phyloP scores from a whole-genome alignment of 805 yeast genomes.

The Yarrowia bubula region DNA sequence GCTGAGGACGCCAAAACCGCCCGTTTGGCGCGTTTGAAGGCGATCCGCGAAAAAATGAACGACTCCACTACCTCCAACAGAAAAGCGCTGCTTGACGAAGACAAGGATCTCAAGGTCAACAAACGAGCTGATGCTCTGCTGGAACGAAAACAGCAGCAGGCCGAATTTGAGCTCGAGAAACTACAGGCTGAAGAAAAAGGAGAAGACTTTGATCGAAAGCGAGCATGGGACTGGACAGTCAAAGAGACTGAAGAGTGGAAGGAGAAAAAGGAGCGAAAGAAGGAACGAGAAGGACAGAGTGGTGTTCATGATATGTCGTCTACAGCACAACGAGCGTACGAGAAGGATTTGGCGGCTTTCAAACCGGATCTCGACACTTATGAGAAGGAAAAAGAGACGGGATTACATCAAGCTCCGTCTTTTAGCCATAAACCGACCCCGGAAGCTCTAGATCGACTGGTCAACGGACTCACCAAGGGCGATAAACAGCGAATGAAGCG shows the following conservation, averaged over 20 bases:
- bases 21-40: conserved; percentile 36
- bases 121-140: conserved; percentile 36
- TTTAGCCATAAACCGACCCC: conserved; percentile 43
- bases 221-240: conserved; percentile 56
- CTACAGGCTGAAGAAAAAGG: conserved; percentile 42
- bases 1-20: conserved; percentile 28
- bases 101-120: conserved; percentile 35
- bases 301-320: conserved; percentile 47
- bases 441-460: conserved; percentile 38
- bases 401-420: conserved; percentile 33
- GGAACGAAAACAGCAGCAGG: conserved; percentile 41
- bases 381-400: conserved; percentile 40
- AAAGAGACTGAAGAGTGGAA: conserved; percentile 69
- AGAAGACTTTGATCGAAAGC: conserved; percentile 44
- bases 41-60: conserved; percentile 37
- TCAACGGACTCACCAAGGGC: conserved; percentile 37
- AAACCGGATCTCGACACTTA: conserved; percentile 47
- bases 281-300: conserved; percentile 31
- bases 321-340: conserved; percentile 60
- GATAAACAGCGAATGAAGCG: conserved; percentile 43
- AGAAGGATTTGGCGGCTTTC: conserved; percentile 49
- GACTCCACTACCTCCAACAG: conserved; percentile 40
- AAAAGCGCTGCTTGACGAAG: conserved; percentile 43
- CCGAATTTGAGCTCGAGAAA: conserved; percentile 43
- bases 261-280: conserved; percentile 39